Conservation (phyloP, 2,329 filamentous ascomycete species). For the Fragosphaeria purpurea region DNA sequence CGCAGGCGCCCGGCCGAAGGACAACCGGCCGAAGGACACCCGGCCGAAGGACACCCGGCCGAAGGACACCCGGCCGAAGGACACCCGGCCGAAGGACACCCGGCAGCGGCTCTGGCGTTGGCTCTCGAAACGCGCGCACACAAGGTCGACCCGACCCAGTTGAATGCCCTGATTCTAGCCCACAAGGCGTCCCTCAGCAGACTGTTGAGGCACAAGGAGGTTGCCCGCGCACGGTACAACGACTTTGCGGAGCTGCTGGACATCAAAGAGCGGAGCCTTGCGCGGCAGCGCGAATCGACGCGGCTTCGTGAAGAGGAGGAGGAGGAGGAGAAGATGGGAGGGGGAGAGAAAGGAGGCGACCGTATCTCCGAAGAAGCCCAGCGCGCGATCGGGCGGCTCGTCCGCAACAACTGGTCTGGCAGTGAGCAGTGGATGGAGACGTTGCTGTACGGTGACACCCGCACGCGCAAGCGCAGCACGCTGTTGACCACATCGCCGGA, state of each 20-base stretch:
- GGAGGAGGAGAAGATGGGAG: too few relatives aligned
- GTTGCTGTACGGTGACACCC: constrained; percentile 56
- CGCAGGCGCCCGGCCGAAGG: too few relatives aligned
- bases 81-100: not conserved
- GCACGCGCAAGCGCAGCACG: constrained; percentile 34
- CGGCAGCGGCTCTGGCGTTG: constrained; percentile 35
- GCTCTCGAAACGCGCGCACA: constrained; percentile 51
- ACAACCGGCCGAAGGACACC: too few relatives aligned
- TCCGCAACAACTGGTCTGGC: constrained; percentile 70
- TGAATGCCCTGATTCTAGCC: constrained; percentile 61
- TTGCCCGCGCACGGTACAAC: constrained; percentile 45
- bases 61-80: not conserved
- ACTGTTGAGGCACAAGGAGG: constrained; percentile 49
- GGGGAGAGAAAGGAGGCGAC: too few relatives aligned
- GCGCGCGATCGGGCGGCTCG: constrained; percentile 44
- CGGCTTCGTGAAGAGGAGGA: constrained; percentile 20
- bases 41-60: constrained; percentile 1
- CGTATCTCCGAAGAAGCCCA: constrained; percentile 31
- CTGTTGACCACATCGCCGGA: constrained; percentile 60
- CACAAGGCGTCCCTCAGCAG: constrained; percentile 58
- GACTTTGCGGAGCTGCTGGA: constrained; percentile 57
- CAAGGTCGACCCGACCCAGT: constrained; percentile 39
- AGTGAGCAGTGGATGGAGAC: constrained; percentile 63
- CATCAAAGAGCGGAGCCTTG: constrained; percentile 50
- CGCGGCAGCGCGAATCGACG: constrained; percentile 40